These are phyloP conservation scores for Chenopodium quinoa DNA, from an alignment of 148 eudicot genomes.

Conservation along the genomic window DNA sequence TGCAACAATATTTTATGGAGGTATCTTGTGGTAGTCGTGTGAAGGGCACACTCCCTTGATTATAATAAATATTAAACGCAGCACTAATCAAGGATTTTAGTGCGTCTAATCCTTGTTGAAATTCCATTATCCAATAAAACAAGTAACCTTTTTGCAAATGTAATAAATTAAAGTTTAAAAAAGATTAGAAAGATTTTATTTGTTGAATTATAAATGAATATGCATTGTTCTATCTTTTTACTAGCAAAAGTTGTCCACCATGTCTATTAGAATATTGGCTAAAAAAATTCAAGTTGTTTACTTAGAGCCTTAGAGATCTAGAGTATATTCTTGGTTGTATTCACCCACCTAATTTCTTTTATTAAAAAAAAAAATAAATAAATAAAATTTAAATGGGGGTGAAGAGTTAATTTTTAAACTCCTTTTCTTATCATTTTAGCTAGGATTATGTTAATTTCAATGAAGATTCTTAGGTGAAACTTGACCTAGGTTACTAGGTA, in stretches of 20 bases:
- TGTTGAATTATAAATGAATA: neutral
- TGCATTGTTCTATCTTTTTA: neutral
- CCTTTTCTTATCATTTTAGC: too few species aligned
- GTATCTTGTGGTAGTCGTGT: slow-evolving; percentile 15
- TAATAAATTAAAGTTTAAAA: too few species aligned
- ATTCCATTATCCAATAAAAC: neutral
- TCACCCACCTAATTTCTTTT: too few species aligned
- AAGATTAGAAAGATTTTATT: too few species aligned
- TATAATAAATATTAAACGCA: neutral
- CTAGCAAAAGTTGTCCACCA: neutral
- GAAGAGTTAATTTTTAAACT: too few species aligned
- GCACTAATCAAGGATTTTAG: neutral
- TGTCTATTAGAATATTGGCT: neutral
- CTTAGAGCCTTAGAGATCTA: neutral
- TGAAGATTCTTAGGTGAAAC: too few species aligned
- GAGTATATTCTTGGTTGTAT: neutral
- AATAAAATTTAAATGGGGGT: too few species aligned
- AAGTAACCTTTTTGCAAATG: neutral
- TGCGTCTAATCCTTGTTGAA: neutral
- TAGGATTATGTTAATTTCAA: too few species aligned
- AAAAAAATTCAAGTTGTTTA: slow-evolving; percentile 2
- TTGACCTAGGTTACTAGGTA: too few species aligned
- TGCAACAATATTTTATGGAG: neutral
- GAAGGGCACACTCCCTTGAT: slow-evolving; percentile 26
- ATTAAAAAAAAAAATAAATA: too few species aligned